Conservation (phyloP, 2,329 filamentous ascomycete genomes). For the Diaporthe sp. region DNA sequence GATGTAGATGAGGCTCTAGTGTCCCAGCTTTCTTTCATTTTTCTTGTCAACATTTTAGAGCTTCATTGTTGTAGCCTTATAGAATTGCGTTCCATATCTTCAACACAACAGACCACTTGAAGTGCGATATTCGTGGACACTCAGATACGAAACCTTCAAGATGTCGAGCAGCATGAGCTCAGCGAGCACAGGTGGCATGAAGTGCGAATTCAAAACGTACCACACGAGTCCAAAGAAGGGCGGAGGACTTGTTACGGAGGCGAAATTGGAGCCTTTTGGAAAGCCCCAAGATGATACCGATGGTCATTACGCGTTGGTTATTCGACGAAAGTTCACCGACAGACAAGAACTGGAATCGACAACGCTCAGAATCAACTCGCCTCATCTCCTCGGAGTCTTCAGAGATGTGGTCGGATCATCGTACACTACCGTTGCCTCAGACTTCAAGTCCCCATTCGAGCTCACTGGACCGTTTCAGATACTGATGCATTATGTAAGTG, state of each 20-base stretch:
- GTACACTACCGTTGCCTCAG: neutral
- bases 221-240: neutral
- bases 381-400: neutral
- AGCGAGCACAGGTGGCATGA: neutral
- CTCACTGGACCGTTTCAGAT: conserved; percentile 3
- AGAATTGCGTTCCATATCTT: too few relatives aligned
- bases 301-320: neutral
- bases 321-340: neutral
- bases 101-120: rapidly evolving
- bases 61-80: too few relatives aligned
- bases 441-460: conserved; percentile 3
- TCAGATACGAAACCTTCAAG: neutral
- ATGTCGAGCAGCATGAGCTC: neutral
- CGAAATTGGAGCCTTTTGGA: neutral
- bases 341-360: neutral
- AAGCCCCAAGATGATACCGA: neutral
- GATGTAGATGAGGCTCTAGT: neutral
- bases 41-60: neutral
- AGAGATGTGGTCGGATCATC: neutral
- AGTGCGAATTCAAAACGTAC: neutral
- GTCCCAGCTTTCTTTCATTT: neutral
- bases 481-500: neutral
- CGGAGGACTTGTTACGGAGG: neutral
- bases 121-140: neutral
- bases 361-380: neutral